phyloP scores from a whole-genome alignment of 164 flowering plant species.

The Brasenia schreberi region DNA sequence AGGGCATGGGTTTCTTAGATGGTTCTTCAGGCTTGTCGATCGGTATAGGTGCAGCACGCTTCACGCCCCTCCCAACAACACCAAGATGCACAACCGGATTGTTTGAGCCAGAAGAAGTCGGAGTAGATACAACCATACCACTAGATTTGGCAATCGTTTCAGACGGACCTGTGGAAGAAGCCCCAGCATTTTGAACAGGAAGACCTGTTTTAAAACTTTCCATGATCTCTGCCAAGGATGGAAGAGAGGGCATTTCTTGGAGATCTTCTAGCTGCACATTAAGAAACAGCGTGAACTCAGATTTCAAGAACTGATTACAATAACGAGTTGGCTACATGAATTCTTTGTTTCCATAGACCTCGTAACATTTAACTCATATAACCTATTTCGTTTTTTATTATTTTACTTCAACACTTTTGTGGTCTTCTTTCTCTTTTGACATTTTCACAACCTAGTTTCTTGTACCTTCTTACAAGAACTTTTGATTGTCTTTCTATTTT shows the following conservation, averaged over 20 bases:
- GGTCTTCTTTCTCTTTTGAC: no score
- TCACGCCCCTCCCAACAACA: constrained; percentile 93
- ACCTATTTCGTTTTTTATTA: background rate
- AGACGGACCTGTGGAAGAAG: constrained; percentile 19
- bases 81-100: constrained; percentile 75
- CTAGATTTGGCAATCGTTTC: constrained; percentile 25
- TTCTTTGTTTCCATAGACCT: no score
- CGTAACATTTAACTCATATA: background rate
- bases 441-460: no score
- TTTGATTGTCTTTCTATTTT: no score
- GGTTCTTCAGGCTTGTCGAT: constrained; percentile 24
- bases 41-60: constrained; percentile 48
- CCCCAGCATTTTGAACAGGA: constrained; percentile 6
- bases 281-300: background rate
- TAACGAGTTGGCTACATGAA: no score
- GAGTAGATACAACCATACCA: constrained; percentile 40
- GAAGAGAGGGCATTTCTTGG: constrained; percentile 24
- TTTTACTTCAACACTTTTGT: background rate
- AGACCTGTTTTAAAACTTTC: constrained; percentile 6
- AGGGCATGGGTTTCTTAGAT: constrained; percentile 38
- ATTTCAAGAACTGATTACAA: background rate
- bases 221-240: background rate
- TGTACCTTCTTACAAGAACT: no score
- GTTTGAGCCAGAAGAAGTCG: constrained; percentile 53
- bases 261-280: constrained; percentile 85